These are phyloP conservation scores for Microthlaspi erraticum DNA, from an alignment of 345 rosid genomes.

Conservation along the genomic window DNA sequence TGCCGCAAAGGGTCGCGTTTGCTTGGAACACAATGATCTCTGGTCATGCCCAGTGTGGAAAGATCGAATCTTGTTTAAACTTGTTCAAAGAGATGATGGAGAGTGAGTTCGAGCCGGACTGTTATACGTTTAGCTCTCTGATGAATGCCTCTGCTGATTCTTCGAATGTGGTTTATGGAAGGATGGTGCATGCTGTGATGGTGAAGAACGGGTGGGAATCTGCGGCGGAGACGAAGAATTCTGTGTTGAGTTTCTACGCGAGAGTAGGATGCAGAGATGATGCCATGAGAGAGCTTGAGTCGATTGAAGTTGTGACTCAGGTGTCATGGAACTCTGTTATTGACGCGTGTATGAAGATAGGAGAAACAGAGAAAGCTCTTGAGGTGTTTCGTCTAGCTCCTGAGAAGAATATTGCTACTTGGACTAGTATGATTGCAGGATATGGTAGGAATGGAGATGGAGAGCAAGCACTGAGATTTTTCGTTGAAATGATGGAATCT, in stretches of 20 bases:
- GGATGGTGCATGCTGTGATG: conserved; percentile 57
- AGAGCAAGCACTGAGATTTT: conserved; percentile 61
- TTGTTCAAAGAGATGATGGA: conserved; percentile 57
- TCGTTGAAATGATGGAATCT: conserved; percentile 55
- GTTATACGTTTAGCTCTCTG: conserved; percentile 77
- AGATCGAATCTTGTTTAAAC: conserved; percentile 55
- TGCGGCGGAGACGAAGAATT: conserved; percentile 67
- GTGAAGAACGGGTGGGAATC: conserved; percentile 75
- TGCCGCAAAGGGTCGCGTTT: conserved; percentile 58
- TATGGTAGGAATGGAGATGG: conserved; percentile 62
- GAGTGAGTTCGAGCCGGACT: conserved; percentile 59
- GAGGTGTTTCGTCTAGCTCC: conserved; percentile 53
- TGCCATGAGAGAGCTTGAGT: conserved; percentile 59
- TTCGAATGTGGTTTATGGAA: conserved; percentile 48
- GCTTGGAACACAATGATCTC: conserved; percentile 85
- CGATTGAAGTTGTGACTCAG: conserved; percentile 49
- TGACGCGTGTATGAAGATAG: conserved; percentile 70
- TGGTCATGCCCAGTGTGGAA: conserved; percentile 59
- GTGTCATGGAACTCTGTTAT: conserved; percentile 79
- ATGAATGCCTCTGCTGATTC: conserved; percentile 64
- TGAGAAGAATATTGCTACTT: conserved; percentile 65
- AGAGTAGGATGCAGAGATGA: conserved; percentile 58
- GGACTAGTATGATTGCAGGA: conserved; percentile 83
- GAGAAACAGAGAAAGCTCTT: conserved; percentile 58
- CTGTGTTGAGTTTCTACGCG: conserved; percentile 70